Evolutionary conservation across 176 grass and related monocot genomes (phyloP).

Genomic region (Oryza glumipatula): DNA sequence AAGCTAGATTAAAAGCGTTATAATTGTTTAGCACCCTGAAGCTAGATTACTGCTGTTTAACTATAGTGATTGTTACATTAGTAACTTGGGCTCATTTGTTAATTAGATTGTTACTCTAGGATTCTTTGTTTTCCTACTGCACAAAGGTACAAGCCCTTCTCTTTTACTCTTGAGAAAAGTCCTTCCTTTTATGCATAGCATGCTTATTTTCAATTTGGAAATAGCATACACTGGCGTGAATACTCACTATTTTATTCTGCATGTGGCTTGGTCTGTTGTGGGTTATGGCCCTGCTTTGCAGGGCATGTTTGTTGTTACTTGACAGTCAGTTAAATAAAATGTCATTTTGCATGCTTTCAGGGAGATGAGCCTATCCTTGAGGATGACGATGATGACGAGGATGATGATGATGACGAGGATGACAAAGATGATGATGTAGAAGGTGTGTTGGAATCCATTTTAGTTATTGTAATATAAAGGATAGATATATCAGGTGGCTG

Average conservation of each 20-base stretch:
- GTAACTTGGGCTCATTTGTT: background rate
- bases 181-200: background rate
- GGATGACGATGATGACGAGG: conserved; percentile 39
- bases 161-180: too few species aligned
- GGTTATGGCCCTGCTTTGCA: background rate
- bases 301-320: background rate
- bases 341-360: conserved; percentile 5
- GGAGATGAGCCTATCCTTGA: conserved; percentile 47
- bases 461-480: background rate
- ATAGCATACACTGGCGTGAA: background rate
- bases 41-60: background rate
- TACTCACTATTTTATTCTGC: background rate
- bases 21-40: too few species aligned
- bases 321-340: background rate
- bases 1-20: background rate
- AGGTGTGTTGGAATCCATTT: conserved; percentile 17
- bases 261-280: background rate
- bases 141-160: background rate
- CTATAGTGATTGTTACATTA: background rate
- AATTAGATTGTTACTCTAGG: too few species aligned
- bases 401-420: conserved; percentile 35
- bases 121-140: background rate
- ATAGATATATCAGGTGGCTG: background rate
- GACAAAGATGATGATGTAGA: conserved; percentile 42
- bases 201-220: background rate